Conservation (phyloP, 306 rosid genomes). For the Vigna unguiculata region DNA sequence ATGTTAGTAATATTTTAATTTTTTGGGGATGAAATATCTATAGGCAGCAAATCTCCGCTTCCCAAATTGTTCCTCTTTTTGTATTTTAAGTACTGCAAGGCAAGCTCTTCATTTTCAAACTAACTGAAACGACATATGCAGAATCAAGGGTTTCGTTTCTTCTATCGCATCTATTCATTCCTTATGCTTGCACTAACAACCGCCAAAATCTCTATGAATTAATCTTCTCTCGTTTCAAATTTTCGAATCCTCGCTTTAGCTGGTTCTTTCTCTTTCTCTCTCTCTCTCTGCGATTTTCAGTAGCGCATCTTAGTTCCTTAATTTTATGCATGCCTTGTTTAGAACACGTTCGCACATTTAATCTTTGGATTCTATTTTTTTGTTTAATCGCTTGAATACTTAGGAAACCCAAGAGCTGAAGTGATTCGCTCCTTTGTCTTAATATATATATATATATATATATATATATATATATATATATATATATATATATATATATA, state of each 20-base stretch:
- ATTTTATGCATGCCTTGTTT: slow-evolving; percentile 15
- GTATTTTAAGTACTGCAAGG: neutral
- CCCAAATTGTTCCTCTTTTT: neutral
- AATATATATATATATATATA: no score
- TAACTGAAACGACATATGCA: slow-evolving; percentile 39
- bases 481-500: no score
- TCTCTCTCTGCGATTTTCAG: neutral
- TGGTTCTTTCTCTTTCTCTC: slow-evolving; percentile 27
- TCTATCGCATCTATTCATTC: slow-evolving; percentile 1
- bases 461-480: no score
- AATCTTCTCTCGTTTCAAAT: slow-evolving; percentile 38
- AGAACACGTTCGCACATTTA: neutral
- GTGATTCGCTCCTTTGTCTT: neutral
- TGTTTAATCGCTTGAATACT: neutral
- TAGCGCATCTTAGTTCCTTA: slow-evolving; percentile 37
- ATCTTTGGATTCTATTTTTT: neutral
- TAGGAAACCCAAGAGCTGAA: neutral
- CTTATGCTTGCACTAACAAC: neutral
- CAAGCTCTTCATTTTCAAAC: neutral
- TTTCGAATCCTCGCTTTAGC: slow-evolving; percentile 14
- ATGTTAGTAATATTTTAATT: no score
- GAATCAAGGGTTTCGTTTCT: slow-evolving; percentile 52
- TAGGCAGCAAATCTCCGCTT: neutral
- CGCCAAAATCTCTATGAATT: slow-evolving; percentile 34
- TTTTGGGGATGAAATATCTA: neutral